These are phyloP conservation scores for Colletotrichum eremochloae DNA, from an alignment of 2,329 filamentous ascomycete genomes.

Conservation along the genomic window DNA sequence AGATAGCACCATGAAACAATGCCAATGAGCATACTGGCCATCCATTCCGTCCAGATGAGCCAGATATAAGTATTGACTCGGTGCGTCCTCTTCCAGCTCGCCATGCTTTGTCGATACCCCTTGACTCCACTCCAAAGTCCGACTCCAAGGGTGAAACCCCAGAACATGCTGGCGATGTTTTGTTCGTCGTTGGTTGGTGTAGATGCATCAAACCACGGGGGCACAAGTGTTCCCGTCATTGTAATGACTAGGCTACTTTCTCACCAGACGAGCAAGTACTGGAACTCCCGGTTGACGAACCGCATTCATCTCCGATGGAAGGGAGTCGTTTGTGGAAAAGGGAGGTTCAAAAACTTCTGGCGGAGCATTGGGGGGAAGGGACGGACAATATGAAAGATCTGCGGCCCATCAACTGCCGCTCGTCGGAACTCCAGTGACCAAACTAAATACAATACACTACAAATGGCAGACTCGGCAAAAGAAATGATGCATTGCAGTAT, in stretches of 20 bases:
- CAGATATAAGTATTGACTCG: conserved; percentile 54
- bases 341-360: background rate
- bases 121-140: conserved; percentile 51
- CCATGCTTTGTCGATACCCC: conserved; percentile 52
- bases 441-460: conserved; percentile 6
- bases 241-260: background rate
- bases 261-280: conserved; percentile 4
- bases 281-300: background rate
- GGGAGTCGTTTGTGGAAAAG: background rate
- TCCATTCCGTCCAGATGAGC: conserved; percentile 57
- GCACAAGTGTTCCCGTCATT: conserved; percentile 37
- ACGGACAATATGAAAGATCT: conserved; percentile 19
- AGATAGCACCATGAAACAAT: conserved; percentile 54
- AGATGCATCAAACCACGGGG: conserved; percentile 34
- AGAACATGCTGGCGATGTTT: conserved; percentile 53
- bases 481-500: background rate
- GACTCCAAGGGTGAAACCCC: conserved; percentile 55
- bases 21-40: conserved; percentile 52
- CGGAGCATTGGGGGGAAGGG: background rate
- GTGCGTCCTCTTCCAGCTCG: conserved; percentile 49
- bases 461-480: background rate
- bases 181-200: conserved; percentile 47
- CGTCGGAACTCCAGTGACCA: conserved; percentile 29
- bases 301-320: conserved; percentile 15
- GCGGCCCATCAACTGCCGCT: conserved; percentile 12